Base-by-base conservation (phyloP, 805 yeast genomes). In the Candida dendrica region DNA sequence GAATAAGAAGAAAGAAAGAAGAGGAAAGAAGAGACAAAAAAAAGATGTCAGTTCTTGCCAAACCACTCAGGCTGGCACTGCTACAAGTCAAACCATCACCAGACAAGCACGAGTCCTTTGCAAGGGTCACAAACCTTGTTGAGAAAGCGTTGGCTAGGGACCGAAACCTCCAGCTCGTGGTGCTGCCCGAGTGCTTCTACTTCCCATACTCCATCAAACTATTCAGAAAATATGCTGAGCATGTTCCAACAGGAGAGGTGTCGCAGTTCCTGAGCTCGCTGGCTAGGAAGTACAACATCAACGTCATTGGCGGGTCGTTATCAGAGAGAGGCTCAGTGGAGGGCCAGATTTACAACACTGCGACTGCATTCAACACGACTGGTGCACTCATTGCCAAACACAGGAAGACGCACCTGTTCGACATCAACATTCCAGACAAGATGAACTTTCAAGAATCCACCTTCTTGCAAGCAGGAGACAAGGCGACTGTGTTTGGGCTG, bases 111-210 rank as follows among this genome's bases (percentile, higher is more conserved):
- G 82, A 81, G 46, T 93, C 91, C 61, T 68, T 89, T 46, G 56
- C 69, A 34, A 77, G 79, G 48, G 95, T 84, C 4, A 66, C 74
- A 26, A 65, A 65, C 14, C 76, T 75, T 46, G 74, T 87, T 20
- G 66, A 67, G 14, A 72, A 73, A 37, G 96, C 97, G 1, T 47
- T 81, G 33, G 27, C 42, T 4, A 56, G 65, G 40, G 74, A 80
- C n/a, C 70, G 76, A 14, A 76, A 80, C 7, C 75, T 82, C 7
- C 84, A 90, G 53, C 68, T 91, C 34, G 75, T 93, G 10, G 87
- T 93, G 49, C 68, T 93, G 27, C 98, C 98, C 4, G 97, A 91
- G 65, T 89, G 96, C 66, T 90, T 89, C 74, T 91, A 90, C 59
- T 84, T 96, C 3, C 97, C 97, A 4, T 91, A 91, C 58, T 81